phyloP scores from a whole-genome alignment of 2,329 filamentous ascomycete species.

The Aspergillus sp. region DNA sequence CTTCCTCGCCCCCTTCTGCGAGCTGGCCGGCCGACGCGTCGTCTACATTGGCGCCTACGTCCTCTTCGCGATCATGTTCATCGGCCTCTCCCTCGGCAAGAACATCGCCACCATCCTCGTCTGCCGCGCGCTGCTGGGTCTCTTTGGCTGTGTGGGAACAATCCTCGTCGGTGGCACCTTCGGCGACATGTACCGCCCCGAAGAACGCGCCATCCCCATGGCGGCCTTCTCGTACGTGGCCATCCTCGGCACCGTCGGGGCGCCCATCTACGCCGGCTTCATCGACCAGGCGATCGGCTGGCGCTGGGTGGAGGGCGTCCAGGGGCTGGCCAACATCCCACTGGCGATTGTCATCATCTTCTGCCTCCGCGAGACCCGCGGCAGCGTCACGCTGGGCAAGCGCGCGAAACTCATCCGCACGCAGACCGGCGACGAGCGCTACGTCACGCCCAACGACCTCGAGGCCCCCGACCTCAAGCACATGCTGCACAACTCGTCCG shows the following conservation, averaged over 20 bases:
- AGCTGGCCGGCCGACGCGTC: constrained; percentile 47
- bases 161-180: constrained; percentile 52
- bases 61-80: constrained; percentile 48
- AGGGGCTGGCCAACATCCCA: constrained; percentile 49
- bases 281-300: constrained; percentile 53
- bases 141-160: constrained; percentile 51
- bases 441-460: constrained; percentile 51
- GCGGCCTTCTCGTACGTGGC: constrained; percentile 50
- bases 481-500: constrained; percentile 43
- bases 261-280: constrained; percentile 54
- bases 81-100: constrained; percentile 47
- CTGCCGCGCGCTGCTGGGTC: constrained; percentile 46
- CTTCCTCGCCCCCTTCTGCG: constrained; percentile 50
- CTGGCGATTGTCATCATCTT: constrained; percentile 45
- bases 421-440: constrained; percentile 49
- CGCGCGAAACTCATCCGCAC: constrained; percentile 49
- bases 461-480: constrained; percentile 49
- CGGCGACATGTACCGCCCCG: constrained; percentile 48
- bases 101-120: constrained; percentile 50
- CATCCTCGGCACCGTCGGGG: constrained; percentile 52
- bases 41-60: constrained; percentile 47
- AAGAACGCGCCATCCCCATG: constrained; percentile 47
- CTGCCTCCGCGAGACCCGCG: constrained; percentile 49
- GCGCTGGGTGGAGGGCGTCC: constrained; percentile 55
- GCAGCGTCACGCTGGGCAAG: constrained; percentile 47